Base-by-base conservation (phyloP, 176 grass and related monocot species). In the Triticum timopheevii region DNA sequence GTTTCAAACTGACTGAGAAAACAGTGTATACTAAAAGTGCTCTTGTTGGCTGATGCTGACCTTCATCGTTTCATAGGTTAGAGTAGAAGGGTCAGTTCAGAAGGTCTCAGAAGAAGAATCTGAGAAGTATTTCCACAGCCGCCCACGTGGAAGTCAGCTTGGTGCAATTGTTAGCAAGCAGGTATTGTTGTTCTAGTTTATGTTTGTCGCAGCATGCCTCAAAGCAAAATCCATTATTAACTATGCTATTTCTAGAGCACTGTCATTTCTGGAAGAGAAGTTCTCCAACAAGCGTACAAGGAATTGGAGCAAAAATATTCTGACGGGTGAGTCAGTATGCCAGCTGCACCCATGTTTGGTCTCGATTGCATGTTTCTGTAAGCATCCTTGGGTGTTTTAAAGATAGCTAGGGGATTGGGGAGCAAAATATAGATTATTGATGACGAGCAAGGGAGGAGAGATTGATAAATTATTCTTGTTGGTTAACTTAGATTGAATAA, bases 51-150 rank as follows among this genome's bases (percentile, higher is more conserved):
- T 47, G 71, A 76, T 82, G 45, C 30, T 86, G 69, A 64, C 13
- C 19, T 91, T 63, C 24, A 78, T 54, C 50, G 25, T 83, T 76
- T 28, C 89, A 82, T 81, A 98, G 93, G 88, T 98, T 78, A 95
- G 96, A 98, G 85, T 98, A 71, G 96, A 98, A 89, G 96, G 96
- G 31, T 80, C 79, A 36, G 96, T 95, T 82, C 81, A 92, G 76
- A 98, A 94, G 84, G 91, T 98, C 81, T 88, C 96, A 65, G 88
- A 90, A 61, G 96, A 93, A 80, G 96, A 98, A 92, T 98, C 96
- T 88, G 93, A 98, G 74, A 88, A 47, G 76, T 98, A 98, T 85
- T 98, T 98, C 82, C 93, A 98, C 84, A 95, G 96, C 79, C 96
- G 96, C 33, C 96, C 96, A 88, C 90, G 83, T 84, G 93, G 93